Base-by-base conservation (phyloP, 208 protist genomes). In the Wallacemonas rigidus region DNA sequence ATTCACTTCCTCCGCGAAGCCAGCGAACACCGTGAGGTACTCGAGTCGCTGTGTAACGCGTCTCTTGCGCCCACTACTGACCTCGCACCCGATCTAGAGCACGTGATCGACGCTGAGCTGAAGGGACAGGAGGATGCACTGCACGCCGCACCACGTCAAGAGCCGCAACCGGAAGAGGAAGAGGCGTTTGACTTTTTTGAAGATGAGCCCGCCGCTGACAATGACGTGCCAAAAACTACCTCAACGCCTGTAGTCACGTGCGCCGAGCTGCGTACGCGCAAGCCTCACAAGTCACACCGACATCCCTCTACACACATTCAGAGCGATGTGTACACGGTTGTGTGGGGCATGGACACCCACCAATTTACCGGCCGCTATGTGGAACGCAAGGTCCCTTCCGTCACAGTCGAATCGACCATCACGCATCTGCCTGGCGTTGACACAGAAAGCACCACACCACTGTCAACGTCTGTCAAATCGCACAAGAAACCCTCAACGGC, bases 1-100 rank as follows among this genome's bases (percentile, higher is more conserved):
- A 12, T 80, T 12, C 44, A 44, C 36, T 79, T 81, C 39, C 56
- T 88, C 26, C 17, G 56, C 3, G 74, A 79, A 39, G 74, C 74
- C n/a, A 64, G 68, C 54, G 39, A 35, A 7, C 74, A 75, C 67
- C 36, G 67, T 45, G 14, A 7, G 35, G 53, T 53, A 40, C 35
- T 72, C 14, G 61, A 57, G 2, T 14, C 35, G 43, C 69, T 45
- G 35, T 71, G 67, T 39, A 44, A 67, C 8, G 11, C n/a, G 4
- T 8, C 26, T 26, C 26, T 26, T 26, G 0, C 26, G 26, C 26
- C 26, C 26, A 26, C 26, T 0, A 26, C 26, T 26, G 26, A 26
- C 26, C 26, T 26, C 26, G 26, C 26, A 26, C 26, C 26, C 26
- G 26, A 26, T 26, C 26, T 26, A 26, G 26, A 26, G 26, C 26